Evolutionary conservation across 371 early-diverging fungal species (phyloP).

Genomic region (Apophysomyces ossiformis): DNA sequence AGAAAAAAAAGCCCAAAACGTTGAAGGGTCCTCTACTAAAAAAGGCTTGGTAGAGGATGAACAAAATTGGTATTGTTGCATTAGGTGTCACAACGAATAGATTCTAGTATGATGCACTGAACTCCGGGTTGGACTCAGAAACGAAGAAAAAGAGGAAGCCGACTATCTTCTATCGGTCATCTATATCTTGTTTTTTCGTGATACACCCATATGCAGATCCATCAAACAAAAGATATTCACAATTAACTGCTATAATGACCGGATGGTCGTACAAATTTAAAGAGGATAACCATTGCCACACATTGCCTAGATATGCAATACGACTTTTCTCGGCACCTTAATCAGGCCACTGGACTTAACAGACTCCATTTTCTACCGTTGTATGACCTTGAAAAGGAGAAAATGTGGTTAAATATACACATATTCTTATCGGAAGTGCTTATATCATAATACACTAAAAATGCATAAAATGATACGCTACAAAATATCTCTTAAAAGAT

Average conservation of each 20-base stretch:
- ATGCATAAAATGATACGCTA: too few relatives aligned
- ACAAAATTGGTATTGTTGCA: neutral
- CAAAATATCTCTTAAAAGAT: too few relatives aligned
- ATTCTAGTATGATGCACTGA: neutral
- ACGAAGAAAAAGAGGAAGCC: neutral
- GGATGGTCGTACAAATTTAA: neutral
- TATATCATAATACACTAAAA: too few relatives aligned
- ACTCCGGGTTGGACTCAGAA: slow-evolving; percentile 10
- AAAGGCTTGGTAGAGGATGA: slow-evolving; percentile 8
- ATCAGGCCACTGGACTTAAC: neutral
- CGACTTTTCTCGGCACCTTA: neutral
- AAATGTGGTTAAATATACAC: too few relatives aligned
- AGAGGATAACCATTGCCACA: slow-evolving; percentile 40
- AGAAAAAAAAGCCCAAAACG: neutral
- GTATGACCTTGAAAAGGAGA: too few relatives aligned
- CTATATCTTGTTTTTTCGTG: neutral
- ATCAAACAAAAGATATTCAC: too few relatives aligned
- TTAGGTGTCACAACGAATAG: slow-evolving; percentile 1
- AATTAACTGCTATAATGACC: too few relatives aligned
- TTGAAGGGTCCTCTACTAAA: slow-evolving; percentile 3
- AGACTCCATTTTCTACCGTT: neutral
- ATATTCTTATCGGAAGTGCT: too few relatives aligned
- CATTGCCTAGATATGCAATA: neutral
- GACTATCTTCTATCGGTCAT: neutral
- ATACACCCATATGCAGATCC: too few relatives aligned